A percentile compares a stretch with the other conserved stretches of the same genome.
phyloP scores from a whole-genome alignment of 257 asterid species.

The Schizonepeta tenuifolia region DNA sequence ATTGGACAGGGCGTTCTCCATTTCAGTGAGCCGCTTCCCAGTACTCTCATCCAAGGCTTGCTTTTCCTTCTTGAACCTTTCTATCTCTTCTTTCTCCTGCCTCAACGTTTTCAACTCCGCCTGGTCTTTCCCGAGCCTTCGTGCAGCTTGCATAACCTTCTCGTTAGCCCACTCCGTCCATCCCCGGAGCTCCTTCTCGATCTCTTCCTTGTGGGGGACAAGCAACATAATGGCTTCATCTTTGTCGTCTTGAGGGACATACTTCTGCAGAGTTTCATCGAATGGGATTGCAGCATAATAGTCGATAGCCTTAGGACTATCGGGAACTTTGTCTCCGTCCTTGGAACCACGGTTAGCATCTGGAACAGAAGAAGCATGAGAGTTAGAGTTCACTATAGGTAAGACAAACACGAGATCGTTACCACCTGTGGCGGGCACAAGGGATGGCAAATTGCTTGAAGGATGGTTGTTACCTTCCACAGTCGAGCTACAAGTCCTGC shows the following conservation, averaged over 20 bases:
- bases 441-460: constrained; percentile 34
- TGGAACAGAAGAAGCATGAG: constrained; percentile 29
- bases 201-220: constrained; percentile 43
- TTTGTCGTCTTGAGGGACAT: constrained; percentile 53
- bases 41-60: constrained; percentile 63
- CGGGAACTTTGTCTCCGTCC: constrained; percentile 19
- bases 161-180: constrained; percentile 78
- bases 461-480: constrained; percentile 37
- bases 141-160: constrained; percentile 78
- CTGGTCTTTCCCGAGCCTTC: constrained; percentile 63
- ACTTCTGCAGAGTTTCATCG: constrained; percentile 52
- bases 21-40: constrained; percentile 61
- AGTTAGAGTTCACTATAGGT: constrained; percentile 43
- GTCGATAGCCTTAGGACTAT: constrained; percentile 40
- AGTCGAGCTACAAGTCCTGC: constrained; percentile 32
- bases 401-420: constrained; percentile 44
- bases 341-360: constrained; percentile 34
- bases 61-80: constrained; percentile 57
- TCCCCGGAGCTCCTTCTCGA: constrained; percentile 53
- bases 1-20: constrained; percentile 62
- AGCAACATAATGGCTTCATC: constrained; percentile 53
- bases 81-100: constrained; percentile 67
- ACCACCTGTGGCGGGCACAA: constrained; percentile 26
- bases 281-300: constrained; percentile 55
- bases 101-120: constrained; percentile 68